A percentile compares a stretch with the other conserved stretches of the same genome.
Evolutionary conservation across 352 stramenopile species (phyloP).

Genomic region (Pythium periplocum): DNA sequence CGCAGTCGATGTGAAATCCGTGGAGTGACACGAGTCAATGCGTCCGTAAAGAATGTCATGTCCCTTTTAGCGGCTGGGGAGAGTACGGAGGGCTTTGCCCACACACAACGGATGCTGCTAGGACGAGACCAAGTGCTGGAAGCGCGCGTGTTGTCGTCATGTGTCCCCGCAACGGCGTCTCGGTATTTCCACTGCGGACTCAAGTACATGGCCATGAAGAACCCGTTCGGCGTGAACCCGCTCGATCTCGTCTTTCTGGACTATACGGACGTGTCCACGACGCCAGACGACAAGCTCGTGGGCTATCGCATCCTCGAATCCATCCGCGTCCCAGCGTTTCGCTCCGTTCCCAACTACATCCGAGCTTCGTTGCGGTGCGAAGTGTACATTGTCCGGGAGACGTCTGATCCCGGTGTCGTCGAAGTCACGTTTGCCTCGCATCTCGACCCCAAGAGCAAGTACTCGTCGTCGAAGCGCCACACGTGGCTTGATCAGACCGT

Average conservation of each 20-base stretch:
- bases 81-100: constrained; percentile 46
- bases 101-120: constrained; percentile 57
- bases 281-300: constrained; percentile 48
- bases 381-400: constrained; percentile 76
- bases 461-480: constrained; percentile 42
- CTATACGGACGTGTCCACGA: constrained; percentile 79
- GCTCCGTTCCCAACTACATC: constrained; percentile 47
- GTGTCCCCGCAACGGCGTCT: constrained; percentile 45
- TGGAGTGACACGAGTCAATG: constrained; percentile 64
- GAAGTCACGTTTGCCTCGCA: constrained; percentile 81
- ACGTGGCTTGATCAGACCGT: constrained; percentile 59
- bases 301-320: constrained; percentile 77
- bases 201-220: constrained; percentile 81
- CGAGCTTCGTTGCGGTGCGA: constrained; percentile 76
- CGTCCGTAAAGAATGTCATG: constrained; percentile 84
- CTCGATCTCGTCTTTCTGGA: constrained; percentile 80
- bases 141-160: constrained; percentile 58
- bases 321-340: constrained; percentile 67
- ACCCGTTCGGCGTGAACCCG: constrained; percentile 55
- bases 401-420: constrained; percentile 57
- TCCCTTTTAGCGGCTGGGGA: constrained; percentile 49
- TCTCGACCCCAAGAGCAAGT: constrained; percentile 77
- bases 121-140: constrained; percentile 61
- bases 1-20: constrained; percentile 72
- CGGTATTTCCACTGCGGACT: constrained; percentile 77